Evolutionary conservation across 2,329 filamentous ascomycete species (phyloP), one percentile per base, ranked within the genome.

Genomic region (Gaeumannomyces sp.): DNA sequence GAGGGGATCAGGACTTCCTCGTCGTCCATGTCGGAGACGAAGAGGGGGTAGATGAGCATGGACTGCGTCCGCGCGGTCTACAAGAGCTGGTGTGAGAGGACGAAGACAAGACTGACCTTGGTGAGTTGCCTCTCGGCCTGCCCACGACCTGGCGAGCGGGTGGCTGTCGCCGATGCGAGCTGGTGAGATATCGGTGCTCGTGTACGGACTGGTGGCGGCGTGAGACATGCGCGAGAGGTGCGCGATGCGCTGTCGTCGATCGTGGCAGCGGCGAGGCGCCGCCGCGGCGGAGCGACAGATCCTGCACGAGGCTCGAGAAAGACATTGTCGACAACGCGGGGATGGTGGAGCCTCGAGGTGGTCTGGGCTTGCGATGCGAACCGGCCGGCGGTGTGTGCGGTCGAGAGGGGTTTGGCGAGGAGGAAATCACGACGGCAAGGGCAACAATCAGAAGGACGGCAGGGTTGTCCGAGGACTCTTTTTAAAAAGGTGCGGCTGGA

Each of bases 21-120:
- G 73, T 98, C 92, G 50, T 94, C 91, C 73, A 91, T 87, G 77
- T 99, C 95, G 72, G 95, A 96, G 69, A 99, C 87, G 81, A 99
- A 99, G 70, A 99, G 85, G 16, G 95, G 95, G 79, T 96, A 98
- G 73, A 99, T 97, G 72, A 99, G 89, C 95, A 98, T 98, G 53
- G 93, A 95, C 92, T 97, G 27, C 19, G 50, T 16, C 13, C 3
- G 3, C 14, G 10, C 5, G 2, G 6, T 28, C 35, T 16, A 8
- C 13, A 57, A 65, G 29, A 33, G 33, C 25, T 56, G 6, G 58
- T 28, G 14, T 63, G 50, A 25, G 33, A 25, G 56, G 8, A 58
- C 10, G 2, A 7, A 31, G n/a, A 27, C 35, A 14, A 28, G 11
- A 72, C 81, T 65, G 70, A 91, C 91, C 87, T 94, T 94, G 68